Conservation (phyloP, 2,329 filamentous ascomycete species). For the Aspergillus tubingensis region DNA sequence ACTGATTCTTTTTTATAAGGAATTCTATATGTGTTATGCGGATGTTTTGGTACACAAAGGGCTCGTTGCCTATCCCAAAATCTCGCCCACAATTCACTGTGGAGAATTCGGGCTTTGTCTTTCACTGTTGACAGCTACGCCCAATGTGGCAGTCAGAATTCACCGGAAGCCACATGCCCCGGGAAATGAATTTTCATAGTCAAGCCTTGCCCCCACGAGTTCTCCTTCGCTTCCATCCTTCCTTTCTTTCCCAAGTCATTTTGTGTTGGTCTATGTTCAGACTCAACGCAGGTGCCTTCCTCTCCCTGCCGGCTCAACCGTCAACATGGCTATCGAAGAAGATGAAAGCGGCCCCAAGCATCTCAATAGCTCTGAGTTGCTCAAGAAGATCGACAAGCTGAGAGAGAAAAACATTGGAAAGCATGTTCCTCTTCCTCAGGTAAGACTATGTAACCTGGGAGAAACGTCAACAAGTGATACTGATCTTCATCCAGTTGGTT, state of each 20-base stretch:
- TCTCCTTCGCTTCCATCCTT: too few species aligned
- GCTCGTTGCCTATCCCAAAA: too few species aligned
- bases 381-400: conserved; percentile 37
- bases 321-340: background rate
- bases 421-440: conserved; percentile 28
- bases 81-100: background rate
- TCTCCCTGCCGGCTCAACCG: background rate
- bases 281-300: background rate
- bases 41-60: too few species aligned
- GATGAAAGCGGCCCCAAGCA: background rate
- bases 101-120: background rate
- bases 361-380: conserved; percentile 10
- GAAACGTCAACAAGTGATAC: background rate
- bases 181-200: background rate
- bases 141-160: background rate
- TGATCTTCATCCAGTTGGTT: conserved; percentile 30
- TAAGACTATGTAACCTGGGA: background rate
- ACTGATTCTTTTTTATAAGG: too few species aligned
- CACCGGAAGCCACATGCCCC: background rate
- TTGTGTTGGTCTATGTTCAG: background rate
- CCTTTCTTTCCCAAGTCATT: background rate
- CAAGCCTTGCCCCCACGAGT: background rate
- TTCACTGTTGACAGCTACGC: background rate
- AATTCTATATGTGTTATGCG: too few species aligned
- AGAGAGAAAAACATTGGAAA: conserved; percentile 35